These are phyloP conservation scores for Jaminaea rosea DNA, from an alignment of 1,284 basidiomycete species.

Conservation along the genomic window DNA sequence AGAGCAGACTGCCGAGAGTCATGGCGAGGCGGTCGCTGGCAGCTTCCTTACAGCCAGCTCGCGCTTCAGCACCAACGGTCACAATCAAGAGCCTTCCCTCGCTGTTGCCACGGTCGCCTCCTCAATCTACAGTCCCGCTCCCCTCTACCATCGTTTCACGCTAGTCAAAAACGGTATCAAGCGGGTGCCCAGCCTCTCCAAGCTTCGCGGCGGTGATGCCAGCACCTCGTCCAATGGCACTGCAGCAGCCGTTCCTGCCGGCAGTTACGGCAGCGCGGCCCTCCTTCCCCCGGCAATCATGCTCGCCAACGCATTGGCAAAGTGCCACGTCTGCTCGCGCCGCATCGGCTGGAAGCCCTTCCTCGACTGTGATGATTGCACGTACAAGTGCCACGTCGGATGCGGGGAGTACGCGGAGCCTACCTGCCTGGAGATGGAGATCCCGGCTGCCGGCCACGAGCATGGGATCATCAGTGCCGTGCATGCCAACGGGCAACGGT, in stretches of 20 bases:
- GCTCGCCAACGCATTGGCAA: conserved; percentile 37
- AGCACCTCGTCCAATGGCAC: conserved; percentile 11
- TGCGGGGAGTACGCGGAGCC: conserved; percentile 35
- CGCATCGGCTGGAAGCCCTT: conserved; percentile 39
- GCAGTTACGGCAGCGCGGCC: too few relatives aligned
- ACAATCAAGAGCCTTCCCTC: conserved; percentile 20
- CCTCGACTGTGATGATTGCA: conserved; percentile 43
- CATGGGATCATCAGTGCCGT: not conserved
- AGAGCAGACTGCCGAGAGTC: too few relatives aligned
- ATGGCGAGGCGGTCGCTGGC: conserved; percentile 8
- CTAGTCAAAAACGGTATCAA: conserved; percentile 39
- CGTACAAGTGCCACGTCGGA: conserved; percentile 38
- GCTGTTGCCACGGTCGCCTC: conserved; percentile 33
- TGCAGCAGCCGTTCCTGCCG: conserved; percentile 6
- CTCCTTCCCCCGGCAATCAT: conserved; percentile 37
- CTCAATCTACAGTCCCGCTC: conserved; percentile 12
- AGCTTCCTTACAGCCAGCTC: conserved; percentile 34
- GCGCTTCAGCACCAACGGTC: conserved; percentile 1
- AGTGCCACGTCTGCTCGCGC: conserved; percentile 37
- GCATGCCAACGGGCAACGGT: not conserved
- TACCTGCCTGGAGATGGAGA: conserved; percentile 31
- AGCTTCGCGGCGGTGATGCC: not conserved
- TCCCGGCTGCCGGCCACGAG: conserved; percentile 11
- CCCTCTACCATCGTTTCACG: conserved; percentile 37
- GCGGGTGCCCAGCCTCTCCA: conserved; percentile 18